Base-by-base conservation (phyloP, 176 grass and related monocot species). In the Leersia perrieri region DNA sequence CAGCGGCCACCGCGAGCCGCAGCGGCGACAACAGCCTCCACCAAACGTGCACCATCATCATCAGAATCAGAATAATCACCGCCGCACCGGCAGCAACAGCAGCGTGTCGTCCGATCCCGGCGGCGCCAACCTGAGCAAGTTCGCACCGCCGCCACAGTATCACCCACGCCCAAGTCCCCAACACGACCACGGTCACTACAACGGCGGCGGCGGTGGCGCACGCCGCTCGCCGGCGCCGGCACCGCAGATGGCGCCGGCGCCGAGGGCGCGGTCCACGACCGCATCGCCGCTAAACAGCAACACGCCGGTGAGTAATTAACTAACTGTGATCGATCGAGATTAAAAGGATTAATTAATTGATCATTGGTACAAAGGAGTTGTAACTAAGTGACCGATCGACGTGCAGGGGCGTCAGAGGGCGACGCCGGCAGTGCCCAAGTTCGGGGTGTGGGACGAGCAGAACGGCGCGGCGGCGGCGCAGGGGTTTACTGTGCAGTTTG, bases 401-500 rank as follows among this genome's bases (percentile, higher is more conserved):
- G 12, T 44, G 35, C 63, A 94, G 86, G 55, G 11, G 1, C 80
- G 81, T 2, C 84, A 78, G 42, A 88, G 83, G 84, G 20, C 86
- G 84, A 20, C 86, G 11, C 63, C 77, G 64, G 78, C 88, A 0
- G 84, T 93, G 47, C 91, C 91, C 27, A 93, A 63, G 80, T 93
- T 93, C 63, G 91, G 91, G 3, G 88, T 71, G 79, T 90, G 91
- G 88, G 91, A 90, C 82, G 91, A 90, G 66, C 64, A 82, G 80
- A 82, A 63, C 63, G 76, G 79, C 0, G 29, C 27, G 15, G 18
- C 77, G 38, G 88, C 63, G 18, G 92, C 36, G 82, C 75, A 83
- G 72, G 89, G 89, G 12, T 94, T 81, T 76, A 94, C 92, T 63
- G 87, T 91, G 86, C 67, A 72, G 87, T 94, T 91, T 84, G 86